Percentiles rank a stretch among this genome's conserved stretches.
phyloP scores from a whole-genome alignment of 371 early-diverging fungal genomes.

The Funneliformis caledonium region DNA sequence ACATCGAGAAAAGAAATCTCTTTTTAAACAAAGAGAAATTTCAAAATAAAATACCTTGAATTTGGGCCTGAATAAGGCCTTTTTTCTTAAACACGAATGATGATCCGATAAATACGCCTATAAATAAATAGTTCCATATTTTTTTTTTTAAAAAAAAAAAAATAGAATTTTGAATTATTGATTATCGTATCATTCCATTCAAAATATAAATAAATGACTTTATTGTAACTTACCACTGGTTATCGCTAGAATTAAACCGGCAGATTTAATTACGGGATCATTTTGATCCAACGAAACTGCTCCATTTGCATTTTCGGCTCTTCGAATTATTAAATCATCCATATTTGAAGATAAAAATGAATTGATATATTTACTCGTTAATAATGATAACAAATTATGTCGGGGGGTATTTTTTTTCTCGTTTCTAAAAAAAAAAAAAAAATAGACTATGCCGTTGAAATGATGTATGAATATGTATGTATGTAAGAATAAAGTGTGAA shows the following conservation, averaged over 20 bases:
- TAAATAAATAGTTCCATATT: conserved; percentile 36
- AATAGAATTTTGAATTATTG: background rate
- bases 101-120: conserved; percentile 86
- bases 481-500: background rate
- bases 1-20: background rate
- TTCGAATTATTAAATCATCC: background rate
- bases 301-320: background rate
- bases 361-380: too few species aligned
- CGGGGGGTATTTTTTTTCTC: background rate
- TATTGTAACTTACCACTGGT: conserved; percentile 37
- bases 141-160: background rate
- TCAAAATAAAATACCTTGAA: conserved; percentile 50
- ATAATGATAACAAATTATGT: too few species aligned
- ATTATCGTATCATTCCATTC: background rate
- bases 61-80: conserved; percentile 80
- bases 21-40: background rate
- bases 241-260: conserved; percentile 37
- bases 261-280: conserved; percentile 34
- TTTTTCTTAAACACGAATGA: conserved; percentile 94
- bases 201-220: background rate
- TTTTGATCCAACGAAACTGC: background rate
- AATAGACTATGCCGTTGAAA: background rate
- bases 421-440: background rate
- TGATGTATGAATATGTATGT: background rate
- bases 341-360: too few species aligned